Conservation (phyloP, 2,329 filamentous ascomycete species). For the Aspergillus proliferans region DNA sequence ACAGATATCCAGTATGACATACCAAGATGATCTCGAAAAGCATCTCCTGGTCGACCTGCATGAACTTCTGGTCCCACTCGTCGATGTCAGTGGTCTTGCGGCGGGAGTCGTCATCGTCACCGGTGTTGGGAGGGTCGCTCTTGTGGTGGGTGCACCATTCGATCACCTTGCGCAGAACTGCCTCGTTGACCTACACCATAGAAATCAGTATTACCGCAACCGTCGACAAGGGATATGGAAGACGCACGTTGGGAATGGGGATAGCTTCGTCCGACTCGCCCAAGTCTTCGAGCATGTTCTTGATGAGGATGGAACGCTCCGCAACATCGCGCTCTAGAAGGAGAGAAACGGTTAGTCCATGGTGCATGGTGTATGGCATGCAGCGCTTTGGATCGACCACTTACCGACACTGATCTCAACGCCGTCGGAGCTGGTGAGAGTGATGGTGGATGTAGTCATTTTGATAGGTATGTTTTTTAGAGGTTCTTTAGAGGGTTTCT, state of each 20-base stretch:
- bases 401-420: slow-evolving; percentile 47
- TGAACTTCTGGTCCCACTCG: slow-evolving; percentile 99
- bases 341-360: slow-evolving; percentile 22
- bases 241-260: slow-evolving; percentile 60
- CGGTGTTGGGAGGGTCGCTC: slow-evolving; percentile 71
- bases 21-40: slow-evolving; percentile 98
- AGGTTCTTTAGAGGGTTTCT: neutral
- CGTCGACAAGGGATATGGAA: neutral
- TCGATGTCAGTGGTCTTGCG: slow-evolving; percentile 99
- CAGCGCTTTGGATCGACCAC: slow-evolving; percentile 15
- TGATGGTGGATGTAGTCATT: slow-evolving; percentile 4
- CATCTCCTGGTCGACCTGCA: slow-evolving; percentile 99
- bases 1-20: slow-evolving; percentile 32
- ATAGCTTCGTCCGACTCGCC: slow-evolving; percentile 59
- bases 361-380: neutral
- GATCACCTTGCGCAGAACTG: slow-evolving; percentile 89
- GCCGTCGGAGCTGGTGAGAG: slow-evolving; percentile 12
- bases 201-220: neutral
- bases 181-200: slow-evolving; percentile 67
- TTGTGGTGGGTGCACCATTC: slow-evolving; percentile 98
- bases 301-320: slow-evolving; percentile 90
- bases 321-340: slow-evolving; percentile 69
- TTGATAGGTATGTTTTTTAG: neutral
- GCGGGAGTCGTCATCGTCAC: slow-evolving; percentile 84
- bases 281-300: slow-evolving; percentile 96